A percentile compares a stretch with the other conserved stretches of the same genome.
Conservation (phyloP, 441 rosid species). For the Theobroma grandiflorum region DNA sequence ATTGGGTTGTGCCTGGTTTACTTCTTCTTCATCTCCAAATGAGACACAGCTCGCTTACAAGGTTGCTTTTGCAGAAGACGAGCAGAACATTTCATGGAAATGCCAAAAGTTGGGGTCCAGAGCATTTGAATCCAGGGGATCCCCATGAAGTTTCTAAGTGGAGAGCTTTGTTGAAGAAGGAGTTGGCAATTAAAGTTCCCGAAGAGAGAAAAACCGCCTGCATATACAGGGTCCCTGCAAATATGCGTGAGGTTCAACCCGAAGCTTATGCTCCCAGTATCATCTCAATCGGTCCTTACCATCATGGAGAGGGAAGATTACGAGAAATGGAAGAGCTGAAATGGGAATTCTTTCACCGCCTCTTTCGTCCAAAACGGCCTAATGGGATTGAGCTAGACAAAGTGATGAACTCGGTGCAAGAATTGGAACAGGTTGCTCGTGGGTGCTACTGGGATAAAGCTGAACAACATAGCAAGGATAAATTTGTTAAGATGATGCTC, state of each 20-base stretch:
- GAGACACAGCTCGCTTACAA: constrained; percentile 12
- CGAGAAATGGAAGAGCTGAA: constrained; percentile 27
- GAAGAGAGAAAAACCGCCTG: neutral
- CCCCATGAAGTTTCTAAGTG: neutral
- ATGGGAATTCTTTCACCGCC: constrained; percentile 9
- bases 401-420: constrained; percentile 20
- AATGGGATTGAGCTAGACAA: neutral
- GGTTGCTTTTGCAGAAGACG: constrained; percentile 1
- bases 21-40: constrained; percentile 1
- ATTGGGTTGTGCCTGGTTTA: neutral
- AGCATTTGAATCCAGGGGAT: neutral
- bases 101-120: neutral
- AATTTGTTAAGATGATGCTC: constrained; percentile 28
- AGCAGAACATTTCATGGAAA: constrained; percentile 10
- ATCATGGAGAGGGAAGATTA: constrained; percentile 21
- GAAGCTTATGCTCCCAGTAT: constrained; percentile 27
- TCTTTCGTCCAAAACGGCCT: neutral
- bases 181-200: neutral
- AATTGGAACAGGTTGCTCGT: constrained; percentile 25
- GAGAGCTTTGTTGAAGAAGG: constrained; percentile 17
- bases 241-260: constrained; percentile 21
- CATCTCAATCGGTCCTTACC: constrained; percentile 31
- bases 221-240: constrained; percentile 25
- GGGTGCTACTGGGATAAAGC: constrained; percentile 20
- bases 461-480: neutral